These are phyloP conservation scores for Solanum chacoense DNA, from an alignment of 305 asterid genomes.

Conservation along the genomic window DNA sequence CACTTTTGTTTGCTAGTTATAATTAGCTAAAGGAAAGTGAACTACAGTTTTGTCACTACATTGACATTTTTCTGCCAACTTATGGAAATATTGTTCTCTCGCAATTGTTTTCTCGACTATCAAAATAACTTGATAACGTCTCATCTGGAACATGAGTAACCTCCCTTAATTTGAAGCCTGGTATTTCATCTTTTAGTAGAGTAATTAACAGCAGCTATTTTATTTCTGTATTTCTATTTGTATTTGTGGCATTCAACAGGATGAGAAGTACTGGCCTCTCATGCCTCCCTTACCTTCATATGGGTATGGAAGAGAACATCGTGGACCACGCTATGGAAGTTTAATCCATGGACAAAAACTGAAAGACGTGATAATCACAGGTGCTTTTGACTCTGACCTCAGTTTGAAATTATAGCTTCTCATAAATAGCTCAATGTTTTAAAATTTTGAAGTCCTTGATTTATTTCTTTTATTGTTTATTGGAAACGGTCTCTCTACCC, in stretches of 20 bases:
- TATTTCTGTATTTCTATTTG: neutral
- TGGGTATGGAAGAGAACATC: conserved; percentile 91
- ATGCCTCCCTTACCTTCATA: conserved; percentile 98
- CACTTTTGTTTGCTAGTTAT: neutral
- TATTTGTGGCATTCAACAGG: conserved; percentile 22
- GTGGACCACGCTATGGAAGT: conserved; percentile 93
- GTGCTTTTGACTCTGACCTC: conserved; percentile 20
- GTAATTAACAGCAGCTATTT: neutral
- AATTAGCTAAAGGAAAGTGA: neutral
- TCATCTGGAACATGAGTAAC: neutral
- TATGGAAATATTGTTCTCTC: neutral
- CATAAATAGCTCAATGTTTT: neutral
- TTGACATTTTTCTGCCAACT: neutral
- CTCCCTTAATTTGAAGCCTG: neutral
- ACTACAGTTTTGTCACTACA: neutral
- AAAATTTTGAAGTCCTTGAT: neutral
- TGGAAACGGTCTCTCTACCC: neutral
- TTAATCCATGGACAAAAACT: conserved; percentile 93
- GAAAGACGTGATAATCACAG: conserved; percentile 72
- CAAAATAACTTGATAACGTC: neutral
- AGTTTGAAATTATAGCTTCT: neutral
- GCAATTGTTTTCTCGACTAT: neutral
- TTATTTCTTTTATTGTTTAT: neutral
- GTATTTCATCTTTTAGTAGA: neutral
- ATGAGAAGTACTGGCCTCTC: conserved; percentile 86